Base-by-base conservation (phyloP, 805 yeast genomes). In the Candida namnaoensis region DNA sequence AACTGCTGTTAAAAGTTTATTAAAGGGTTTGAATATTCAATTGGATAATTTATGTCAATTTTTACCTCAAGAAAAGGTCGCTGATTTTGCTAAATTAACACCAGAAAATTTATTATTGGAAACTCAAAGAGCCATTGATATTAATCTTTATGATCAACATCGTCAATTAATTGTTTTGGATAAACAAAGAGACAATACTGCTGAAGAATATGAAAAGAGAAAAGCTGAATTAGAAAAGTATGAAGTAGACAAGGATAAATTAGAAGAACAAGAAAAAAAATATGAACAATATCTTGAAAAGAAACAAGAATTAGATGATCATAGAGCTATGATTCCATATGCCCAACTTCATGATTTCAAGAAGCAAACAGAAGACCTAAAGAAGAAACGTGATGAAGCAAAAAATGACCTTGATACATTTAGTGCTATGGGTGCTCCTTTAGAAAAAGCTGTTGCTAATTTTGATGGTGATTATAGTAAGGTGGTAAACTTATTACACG, bases 1-100 rank as follows among this genome's bases (percentile, higher is more conserved):
- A 44, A 47, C 50, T 11, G 56, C 54, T 5, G 71, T 88, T 5
- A 72, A 66, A 43, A 60, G 61, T 4, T 35, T 71, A 0, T 65
- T 83, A 26, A 57, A 61, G 19, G 54, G 54, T 2, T 71, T 78
- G 47, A 84, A 84, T 54, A 83, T 93, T 44, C 98, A 93, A 55
- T 68, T 93, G 43, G 95, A 88, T 56, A 93, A 91, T 57, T 68
- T 91, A 39, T 90, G 98, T 55, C 97, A 91, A 57, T 93, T 93
- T 54, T 65, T 93, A 42, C 96, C 99, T 0, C 99, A 93, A 57
- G 98, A 91, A 52, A 71, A 95, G 45, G 98, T 93, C 7, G 91
- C 95, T 3, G 88, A 86, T 48, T 93, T 93, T 66, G 95, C 97
- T 0, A 75, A 82, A 3, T 64, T 87, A 48, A 73, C 84, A 27